Evolutionary conservation across 306 rosid genomes (phyloP), one percentile per base, ranked within the genome.

Genomic region (Cucurbita argyrosperma): DNA sequence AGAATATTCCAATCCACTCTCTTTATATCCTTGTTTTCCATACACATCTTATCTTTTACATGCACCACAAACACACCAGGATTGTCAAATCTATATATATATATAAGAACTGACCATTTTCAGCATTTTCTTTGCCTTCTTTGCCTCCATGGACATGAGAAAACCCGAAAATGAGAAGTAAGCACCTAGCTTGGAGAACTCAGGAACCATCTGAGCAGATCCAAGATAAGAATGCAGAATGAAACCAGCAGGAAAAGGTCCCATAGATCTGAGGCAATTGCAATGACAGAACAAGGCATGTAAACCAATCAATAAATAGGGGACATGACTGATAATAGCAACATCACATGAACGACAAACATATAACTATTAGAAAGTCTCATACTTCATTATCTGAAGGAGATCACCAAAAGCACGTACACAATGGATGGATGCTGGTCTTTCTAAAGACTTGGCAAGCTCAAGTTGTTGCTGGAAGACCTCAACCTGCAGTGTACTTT

Each of bases 241-340:
- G 47, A 94, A 77, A n/a, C 98, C 98, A 40, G 92, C 85, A 53
- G 98, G 96, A 74, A 94, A 94, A 51, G 97, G 96, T 9, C 98
- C 97, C 77, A 86, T 14, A 16, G 90, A 80, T 81, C 96, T 92
- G 84, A 71, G 75, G 64, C 37, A 74, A 8, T 15, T 45, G 55
- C 39, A 65, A 85, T 69, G 42, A 30, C 42, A 54, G 37, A 79
- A 42, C 72, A 73, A 45, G 40, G 43, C 46, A 53, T 21, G 49
- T 35, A 35, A 46, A 23, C 18, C 21, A 30, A 46, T 35, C 19
- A 23, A 13, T 13, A 14, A 52, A 26, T 53, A 16, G 49, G 49
- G 70, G 15, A 21, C 18, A 72, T 54, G 35, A 54, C 26, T 54
- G 14, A 62, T 52, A 52, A 74, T 49, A 8, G 7, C 7, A 69